These are phyloP conservation scores for Phytophthora fragariaefolia DNA, from an alignment of 352 stramenopile species.

Conservation along the genomic window DNA sequence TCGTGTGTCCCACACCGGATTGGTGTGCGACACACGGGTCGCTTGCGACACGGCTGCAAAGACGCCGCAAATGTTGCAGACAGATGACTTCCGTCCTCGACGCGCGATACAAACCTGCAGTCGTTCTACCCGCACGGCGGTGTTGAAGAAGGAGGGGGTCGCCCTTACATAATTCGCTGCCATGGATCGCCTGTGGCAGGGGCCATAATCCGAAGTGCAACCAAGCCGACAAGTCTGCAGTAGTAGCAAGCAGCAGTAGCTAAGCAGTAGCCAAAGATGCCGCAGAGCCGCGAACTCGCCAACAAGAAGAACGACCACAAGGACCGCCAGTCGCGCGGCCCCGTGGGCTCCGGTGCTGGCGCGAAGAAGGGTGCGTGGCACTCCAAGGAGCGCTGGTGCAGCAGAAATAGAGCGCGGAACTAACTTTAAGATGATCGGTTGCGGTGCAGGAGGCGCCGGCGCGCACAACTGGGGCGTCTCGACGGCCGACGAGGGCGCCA, in stretches of 20 bases:
- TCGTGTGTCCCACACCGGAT: slow-evolving; percentile 17
- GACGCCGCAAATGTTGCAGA: slow-evolving; percentile 3
- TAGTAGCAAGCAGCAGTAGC: no score
- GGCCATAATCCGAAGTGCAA: slow-evolving; percentile 33
- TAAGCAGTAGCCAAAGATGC: slow-evolving; percentile 51
- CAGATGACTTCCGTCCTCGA: slow-evolving; percentile 21
- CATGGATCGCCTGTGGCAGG: background rate
- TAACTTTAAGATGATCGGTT: background rate
- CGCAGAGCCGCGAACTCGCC: slow-evolving; percentile 74
- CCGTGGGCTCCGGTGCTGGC: slow-evolving; percentile 45
- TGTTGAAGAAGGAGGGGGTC: slow-evolving; percentile 25
- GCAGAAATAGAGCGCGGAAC: slow-evolving; percentile 2
- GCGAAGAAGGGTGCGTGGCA: slow-evolving; percentile 70
- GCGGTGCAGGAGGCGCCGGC: slow-evolving; percentile 65
- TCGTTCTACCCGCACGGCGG: background rate
- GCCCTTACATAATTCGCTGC: slow-evolving; percentile 5
- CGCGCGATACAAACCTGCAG: slow-evolving; percentile 20
- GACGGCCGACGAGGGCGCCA: slow-evolving; percentile 44
- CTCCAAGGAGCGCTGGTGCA: slow-evolving; percentile 16
- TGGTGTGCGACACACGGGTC: slow-evolving; percentile 19
- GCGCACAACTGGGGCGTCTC: slow-evolving; percentile 83
- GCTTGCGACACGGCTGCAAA: slow-evolving; percentile 25
- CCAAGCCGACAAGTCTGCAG: slow-evolving; percentile 20
- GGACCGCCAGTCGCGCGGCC: slow-evolving; percentile 81
- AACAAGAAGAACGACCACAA: slow-evolving; percentile 91